Base-by-base conservation (phyloP, 495 filamentous ascomycete species). In the Neurospora tetrasperma region DNA sequence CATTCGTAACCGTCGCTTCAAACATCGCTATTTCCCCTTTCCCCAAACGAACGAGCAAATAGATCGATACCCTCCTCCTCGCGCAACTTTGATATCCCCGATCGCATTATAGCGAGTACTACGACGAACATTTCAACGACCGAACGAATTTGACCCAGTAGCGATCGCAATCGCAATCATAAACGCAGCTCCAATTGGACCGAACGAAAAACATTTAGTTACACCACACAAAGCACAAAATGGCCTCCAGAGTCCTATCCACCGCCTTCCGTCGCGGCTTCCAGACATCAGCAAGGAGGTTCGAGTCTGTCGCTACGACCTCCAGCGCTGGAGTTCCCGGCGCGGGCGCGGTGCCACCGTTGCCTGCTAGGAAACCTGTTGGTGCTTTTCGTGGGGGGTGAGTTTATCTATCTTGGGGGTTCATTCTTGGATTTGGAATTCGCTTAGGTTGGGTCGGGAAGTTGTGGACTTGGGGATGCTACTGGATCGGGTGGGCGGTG, bases 311-410 rank as follows among this genome's bases (percentile, higher is more conserved):
- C 48, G 71, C 48, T 31, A 35, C 54, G 2, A 66, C 48, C 5
- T 27, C 54, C 27, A 38, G 27, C 27, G 27, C 54, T 66, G 54
- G 54, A 35, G 27, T 66, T 3, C 54, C 54, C 27, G 27, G 54
- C 7, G 78, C 72, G 12, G 72, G 43, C 0, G 71, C 41, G 6
- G 71, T 80, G 11, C 71, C 79, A 70, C 82, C 90, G 54, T 78
- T 93, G 74, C 92, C 92, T 9, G 86, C 86, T 69, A 88, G 89
- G 76, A 96, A 92, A 81, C 94, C 94, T 10, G 88, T 97, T 66
- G 94, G 94, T 69, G 94, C 94, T 70, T 95, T 98, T 83, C 89
- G 94, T 75, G 94, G 94, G 86, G 94, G 94, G 94, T 97, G 82
- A 84, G 90, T 88, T 70, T 39, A 39, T 39, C 88, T 71, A 1